Conservation (phyloP, 2,329 filamentous ascomycete genomes). For the Colletotrichum tamarilloi region DNA sequence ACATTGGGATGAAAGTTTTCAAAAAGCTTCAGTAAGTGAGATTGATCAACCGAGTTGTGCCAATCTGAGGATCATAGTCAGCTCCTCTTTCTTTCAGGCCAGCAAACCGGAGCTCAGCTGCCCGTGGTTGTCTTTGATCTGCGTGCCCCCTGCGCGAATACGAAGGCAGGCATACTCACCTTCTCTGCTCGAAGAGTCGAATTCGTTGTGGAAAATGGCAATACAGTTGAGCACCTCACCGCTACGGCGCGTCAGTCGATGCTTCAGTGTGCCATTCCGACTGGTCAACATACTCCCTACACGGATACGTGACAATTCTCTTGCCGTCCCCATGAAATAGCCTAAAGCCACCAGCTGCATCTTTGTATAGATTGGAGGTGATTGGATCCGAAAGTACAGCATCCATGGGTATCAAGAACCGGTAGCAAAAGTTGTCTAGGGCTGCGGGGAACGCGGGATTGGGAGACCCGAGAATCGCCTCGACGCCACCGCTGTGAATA, state of each 20-base stretch:
- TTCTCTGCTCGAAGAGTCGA: constrained; percentile 20
- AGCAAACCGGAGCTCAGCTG: neutral
- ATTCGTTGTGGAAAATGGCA: constrained; percentile 44
- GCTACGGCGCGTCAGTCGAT: constrained; percentile 33
- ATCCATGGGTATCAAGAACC: constrained; percentile 49
- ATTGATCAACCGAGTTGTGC: constrained; percentile 40
- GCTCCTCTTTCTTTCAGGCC: neutral
- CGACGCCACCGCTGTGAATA: constrained; percentile 47
- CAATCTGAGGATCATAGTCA: constrained; percentile 12
- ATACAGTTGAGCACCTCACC: constrained; percentile 49
- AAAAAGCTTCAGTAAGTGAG: constrained; percentile 43
- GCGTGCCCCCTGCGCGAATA: neutral
- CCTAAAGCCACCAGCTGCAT: constrained; percentile 32
- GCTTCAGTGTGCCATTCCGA: neutral
- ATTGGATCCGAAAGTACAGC: constrained; percentile 42
- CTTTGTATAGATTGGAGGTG: constrained; percentile 35
- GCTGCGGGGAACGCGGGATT: constrained; percentile 42
- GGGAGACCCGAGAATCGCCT: constrained; percentile 43
- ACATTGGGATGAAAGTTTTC: constrained; percentile 42
- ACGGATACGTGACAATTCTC: constrained; percentile 48
- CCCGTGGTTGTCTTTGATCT: no score
- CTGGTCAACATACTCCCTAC: constrained; percentile 42
- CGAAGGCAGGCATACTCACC: neutral
- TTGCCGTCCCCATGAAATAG: constrained; percentile 35
- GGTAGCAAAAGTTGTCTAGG: constrained; percentile 48